Base-by-base conservation (phyloP, 176 grass and related monocot genomes). In the Eleusine coracana region DNA sequence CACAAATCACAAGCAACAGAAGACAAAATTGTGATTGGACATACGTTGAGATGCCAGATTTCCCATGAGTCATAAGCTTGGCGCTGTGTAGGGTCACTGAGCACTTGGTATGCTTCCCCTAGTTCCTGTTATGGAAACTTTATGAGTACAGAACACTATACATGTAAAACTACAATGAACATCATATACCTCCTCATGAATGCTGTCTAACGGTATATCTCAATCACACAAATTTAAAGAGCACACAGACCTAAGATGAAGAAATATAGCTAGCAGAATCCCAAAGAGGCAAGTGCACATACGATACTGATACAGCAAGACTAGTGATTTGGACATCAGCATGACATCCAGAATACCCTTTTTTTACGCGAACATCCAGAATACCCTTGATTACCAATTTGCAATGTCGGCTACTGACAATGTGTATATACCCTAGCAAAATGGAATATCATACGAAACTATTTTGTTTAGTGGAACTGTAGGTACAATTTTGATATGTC, bases 31-130 rank as follows among this genome's bases (percentile, higher is more conserved):
- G 25, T 25, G 21, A 71, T 20, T 41, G 51, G 31, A 86, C 91
- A 69, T 96, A 99, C 96, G 85, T 92, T 87, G 96, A 99, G 87
- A 99, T 93, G 89, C 91, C 93, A 23, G 89, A 89, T 96, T 96
- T 96, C 67, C 93, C 96, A 64, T 59, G 67, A 51, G 81, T 99
- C 89, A 90, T 96, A 99, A 90, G 83, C 87, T 79, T 93, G 82
- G 8, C 93, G 96, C 63, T 96, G 93, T 45, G 87, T 67, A 18
- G 87, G 80, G 79, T 99, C 93, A 93, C 96, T 99, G 58, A 96
- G 85, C 36, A 99, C 93, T 90, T 99, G 96, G 71, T 99, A 99
- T 80, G 96, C 96, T 84, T 96, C 96, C 55, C 93, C 96, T 69
- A 96, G 86, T 84, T 85, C 93, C 96, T 99, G 96, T 75, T 84